Percentiles rank a stretch among this genome's conserved stretches.
phyloP scores from a whole-genome alignment of 495 filamentous ascomycete genomes.

The Penicillium turbatum region DNA sequence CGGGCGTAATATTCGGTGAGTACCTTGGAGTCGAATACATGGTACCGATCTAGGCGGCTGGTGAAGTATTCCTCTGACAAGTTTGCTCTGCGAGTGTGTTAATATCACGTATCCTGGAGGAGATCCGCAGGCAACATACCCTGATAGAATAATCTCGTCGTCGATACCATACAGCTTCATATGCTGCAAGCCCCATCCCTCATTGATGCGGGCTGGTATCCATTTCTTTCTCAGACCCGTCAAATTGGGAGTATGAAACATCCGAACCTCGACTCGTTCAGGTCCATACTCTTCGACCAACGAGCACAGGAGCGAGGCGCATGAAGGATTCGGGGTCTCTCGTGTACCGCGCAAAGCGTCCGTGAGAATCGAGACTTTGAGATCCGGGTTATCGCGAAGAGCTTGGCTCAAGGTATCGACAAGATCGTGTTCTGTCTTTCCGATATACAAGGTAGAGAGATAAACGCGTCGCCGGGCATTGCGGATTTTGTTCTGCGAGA shows the following conservation, averaged over 20 bases:
- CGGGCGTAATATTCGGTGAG: constrained; percentile 77
- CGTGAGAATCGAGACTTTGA: constrained; percentile 88
- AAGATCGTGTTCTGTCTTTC: constrained; percentile 87
- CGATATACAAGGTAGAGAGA: constrained; percentile 92
- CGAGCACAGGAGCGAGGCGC: constrained; percentile 81
- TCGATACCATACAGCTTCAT: constrained; percentile 99
- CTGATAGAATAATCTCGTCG: constrained; percentile 92
- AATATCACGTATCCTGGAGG: neutral
- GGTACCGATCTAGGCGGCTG: constrained; percentile 91
- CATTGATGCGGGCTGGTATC: constrained; percentile 86
- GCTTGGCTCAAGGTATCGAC: constrained; percentile 74
- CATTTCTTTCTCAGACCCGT: constrained; percentile 79
- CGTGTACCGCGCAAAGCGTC: constrained; percentile 89
- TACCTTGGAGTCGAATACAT: constrained; percentile 74
- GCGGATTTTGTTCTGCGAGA: constrained; percentile 66
- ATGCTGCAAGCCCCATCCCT: constrained; percentile 97
- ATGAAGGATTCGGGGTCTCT: constrained; percentile 82
- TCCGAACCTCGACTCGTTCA: constrained; percentile 84
- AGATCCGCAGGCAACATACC: constrained; percentile 43
- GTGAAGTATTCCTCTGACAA: constrained; percentile 94
- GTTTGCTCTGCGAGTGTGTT: constrained; percentile 59
- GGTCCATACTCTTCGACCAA: constrained; percentile 77
- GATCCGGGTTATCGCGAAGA: constrained; percentile 69
- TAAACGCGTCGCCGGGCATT: constrained; percentile 77
- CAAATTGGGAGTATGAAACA: constrained; percentile 97